These are phyloP conservation scores for Ustilago lituana DNA, from an alignment of 1,284 basidiomycete species.

Conservation along the genomic window DNA sequence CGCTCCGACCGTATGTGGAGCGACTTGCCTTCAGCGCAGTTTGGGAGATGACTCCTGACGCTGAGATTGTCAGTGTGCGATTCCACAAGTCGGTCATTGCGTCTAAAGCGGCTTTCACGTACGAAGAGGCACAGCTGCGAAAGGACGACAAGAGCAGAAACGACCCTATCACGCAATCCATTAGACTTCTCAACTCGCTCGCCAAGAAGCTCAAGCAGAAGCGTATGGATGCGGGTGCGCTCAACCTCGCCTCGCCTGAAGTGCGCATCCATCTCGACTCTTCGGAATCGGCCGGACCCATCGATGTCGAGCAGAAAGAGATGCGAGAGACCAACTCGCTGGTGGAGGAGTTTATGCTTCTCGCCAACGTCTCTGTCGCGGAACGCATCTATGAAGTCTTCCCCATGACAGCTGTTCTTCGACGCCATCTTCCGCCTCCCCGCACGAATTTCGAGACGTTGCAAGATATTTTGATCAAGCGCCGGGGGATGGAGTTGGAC, in stretches of 20 bases:
- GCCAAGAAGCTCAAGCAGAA: conserved; percentile 86
- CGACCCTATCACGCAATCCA: conserved; percentile 86
- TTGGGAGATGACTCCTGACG: conserved; percentile 78
- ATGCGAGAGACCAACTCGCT: conserved; percentile 91
- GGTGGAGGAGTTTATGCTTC: conserved; percentile 98
- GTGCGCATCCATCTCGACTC: conserved; percentile 93
- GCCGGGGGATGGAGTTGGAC: conserved; percentile 85
- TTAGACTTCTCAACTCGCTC: conserved; percentile 87
- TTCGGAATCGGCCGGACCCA: conserved; percentile 89
- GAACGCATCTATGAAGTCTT: conserved; percentile 91
- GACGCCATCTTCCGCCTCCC: conserved; percentile 93
- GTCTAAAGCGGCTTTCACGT: conserved; percentile 96
- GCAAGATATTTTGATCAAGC: conserved; percentile 88
- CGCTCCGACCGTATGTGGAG: conserved; percentile 90
- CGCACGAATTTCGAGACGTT: conserved; percentile 93
- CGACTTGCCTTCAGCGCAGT: conserved; percentile 93
- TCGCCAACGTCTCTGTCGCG: conserved; percentile 96
- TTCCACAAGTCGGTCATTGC: conserved; percentile 97
- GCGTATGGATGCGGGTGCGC: conserved; percentile 90
- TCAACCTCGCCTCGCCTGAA: conserved; percentile 97
- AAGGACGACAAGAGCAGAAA: conserved; percentile 84
- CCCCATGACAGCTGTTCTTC: conserved; percentile 92
- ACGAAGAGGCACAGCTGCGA: conserved; percentile 92
- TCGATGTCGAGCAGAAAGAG: conserved; percentile 97
- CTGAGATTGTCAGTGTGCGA: conserved; percentile 87